phyloP scores from a whole-genome alignment of 106 monocot genomes.

The Narthecium ossifragum region DNA sequence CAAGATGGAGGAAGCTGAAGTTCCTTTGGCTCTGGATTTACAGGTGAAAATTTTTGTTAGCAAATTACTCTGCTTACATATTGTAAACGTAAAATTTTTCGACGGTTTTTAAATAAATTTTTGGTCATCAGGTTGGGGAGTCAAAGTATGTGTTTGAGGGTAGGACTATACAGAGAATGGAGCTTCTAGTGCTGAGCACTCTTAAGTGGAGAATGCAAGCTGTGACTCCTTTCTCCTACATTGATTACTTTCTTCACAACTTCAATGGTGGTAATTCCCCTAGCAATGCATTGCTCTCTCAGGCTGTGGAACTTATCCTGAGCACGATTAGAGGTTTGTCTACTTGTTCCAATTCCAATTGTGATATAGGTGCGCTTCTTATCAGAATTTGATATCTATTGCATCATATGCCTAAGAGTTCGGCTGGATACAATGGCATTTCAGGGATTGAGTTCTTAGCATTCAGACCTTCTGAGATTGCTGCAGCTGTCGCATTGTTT shows the following conservation, averaged over 20 bases:
- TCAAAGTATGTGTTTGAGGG: constrained; percentile 74
- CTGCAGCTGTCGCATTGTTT: constrained; percentile 54
- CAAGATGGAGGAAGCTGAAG: constrained; percentile 78
- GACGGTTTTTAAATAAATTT: neutral
- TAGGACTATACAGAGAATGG: constrained; percentile 92
- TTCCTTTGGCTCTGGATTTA: constrained; percentile 59
- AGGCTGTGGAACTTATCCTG: constrained; percentile 53
- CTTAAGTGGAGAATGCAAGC: constrained; percentile 94
- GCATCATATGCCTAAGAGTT: neutral
- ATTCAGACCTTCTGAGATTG: constrained; percentile 76
- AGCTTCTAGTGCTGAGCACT: constrained; percentile 82
- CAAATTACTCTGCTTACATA: neutral
- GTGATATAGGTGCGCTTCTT: no score
- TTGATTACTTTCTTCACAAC: constrained; percentile 80
- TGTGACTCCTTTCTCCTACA: constrained; percentile 85
- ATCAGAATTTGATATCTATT: neutral
- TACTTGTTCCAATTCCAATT: no score
- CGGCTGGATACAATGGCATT: constrained; percentile 7
- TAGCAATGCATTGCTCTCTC: constrained; percentile 22
- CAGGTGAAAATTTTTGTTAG: constrained; percentile 29
- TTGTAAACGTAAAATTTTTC: neutral
- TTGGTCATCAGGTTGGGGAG: constrained; percentile 48
- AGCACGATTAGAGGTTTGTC: constrained; percentile 53
- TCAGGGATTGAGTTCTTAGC: constrained; percentile 68
- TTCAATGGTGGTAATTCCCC: constrained; percentile 38